Evolutionary conservation across 352 stramenopile species (phyloP), one percentile per base, ranked within the genome.

Genomic region (Phytophthora multivora): DNA sequence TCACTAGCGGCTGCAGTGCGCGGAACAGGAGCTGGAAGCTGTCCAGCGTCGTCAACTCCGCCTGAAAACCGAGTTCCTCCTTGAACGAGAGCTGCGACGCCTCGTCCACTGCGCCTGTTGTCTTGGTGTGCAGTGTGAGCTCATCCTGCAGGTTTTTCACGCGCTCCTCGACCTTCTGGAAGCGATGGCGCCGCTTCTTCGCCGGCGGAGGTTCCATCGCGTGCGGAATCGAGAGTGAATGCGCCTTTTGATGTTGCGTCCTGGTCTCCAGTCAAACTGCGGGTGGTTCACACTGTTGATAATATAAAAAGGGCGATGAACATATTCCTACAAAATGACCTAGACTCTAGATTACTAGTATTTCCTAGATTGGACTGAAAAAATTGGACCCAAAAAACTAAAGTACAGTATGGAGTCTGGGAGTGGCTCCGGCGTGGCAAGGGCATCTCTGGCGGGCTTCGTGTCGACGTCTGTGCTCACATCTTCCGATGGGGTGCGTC

Each of bases 51-150:
- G 86, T 91, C 55, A 96, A 75, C 67, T 96, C 88, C 25, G 75
- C 82, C 59, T 95, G 88, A 5, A 94, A 76, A 18, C 59, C 59
- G 21, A 96, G 63, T 59, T 96, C 88, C 51, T 96, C 88, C 56
- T 88, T 75, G 74, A 96, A 96, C 33, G 73, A 86, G 21, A 93
- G 77, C 57, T 79, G 69, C 35, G 75, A 74, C 41, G 82, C 69
- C 23, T 74, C 80, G 53, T 89, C 84, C 28, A 73, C 73, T 10
- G 76, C 70, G 40, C 70, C 72, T 48, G 83, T 90, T 33, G 71
- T 93, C 84, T 96, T 96, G 63, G 83, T 78, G 33, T 91, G 79
- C 40, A 96, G 72, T 66, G 86, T 79, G 48, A 96, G 74, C 63
- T 96, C 88, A 39, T 74, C 72, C 70, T 93, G 82, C 33, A 96